These are phyloP conservation scores for Eucalyptus cladocalyx DNA, from an alignment of 345 rosid genomes.

Conservation along the genomic window DNA sequence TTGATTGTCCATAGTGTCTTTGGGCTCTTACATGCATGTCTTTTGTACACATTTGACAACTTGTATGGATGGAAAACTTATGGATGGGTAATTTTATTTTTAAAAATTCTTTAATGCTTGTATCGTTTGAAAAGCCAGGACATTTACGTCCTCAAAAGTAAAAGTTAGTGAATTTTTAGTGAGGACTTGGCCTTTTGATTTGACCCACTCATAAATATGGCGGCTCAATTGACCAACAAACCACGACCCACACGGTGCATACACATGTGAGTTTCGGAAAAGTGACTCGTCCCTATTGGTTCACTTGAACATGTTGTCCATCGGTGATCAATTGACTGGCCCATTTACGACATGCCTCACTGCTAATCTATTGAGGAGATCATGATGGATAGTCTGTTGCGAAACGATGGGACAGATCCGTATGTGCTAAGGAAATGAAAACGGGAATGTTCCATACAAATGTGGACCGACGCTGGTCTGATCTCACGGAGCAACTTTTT, in stretches of 20 bases:
- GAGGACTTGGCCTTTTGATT: background rate
- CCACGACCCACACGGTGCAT: no score
- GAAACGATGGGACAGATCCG: background rate
- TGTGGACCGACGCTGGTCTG: background rate
- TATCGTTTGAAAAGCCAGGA: background rate
- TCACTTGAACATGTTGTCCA: no score
- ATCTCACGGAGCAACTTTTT: background rate
- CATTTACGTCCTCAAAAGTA: background rate
- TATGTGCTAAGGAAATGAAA: background rate
- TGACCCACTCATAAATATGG: background rate
- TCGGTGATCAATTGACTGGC: no score
- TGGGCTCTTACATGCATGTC: background rate
- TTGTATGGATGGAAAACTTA: background rate
- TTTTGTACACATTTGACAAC: background rate
- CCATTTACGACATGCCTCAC: background rate
- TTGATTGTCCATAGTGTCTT: background rate
- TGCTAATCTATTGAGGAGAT: background rate
- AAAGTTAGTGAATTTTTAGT: background rate
- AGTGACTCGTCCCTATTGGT: no score
- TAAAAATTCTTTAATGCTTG: background rate
- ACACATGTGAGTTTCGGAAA: no score
- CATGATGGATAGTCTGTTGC: background rate
- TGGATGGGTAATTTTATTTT: background rate
- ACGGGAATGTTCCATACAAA: background rate
- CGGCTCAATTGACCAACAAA: background rate